Evolutionary conservation across 495 filamentous ascomycete genomes (phyloP).

Genomic region (Friedmanniomyces simplex): DNA sequence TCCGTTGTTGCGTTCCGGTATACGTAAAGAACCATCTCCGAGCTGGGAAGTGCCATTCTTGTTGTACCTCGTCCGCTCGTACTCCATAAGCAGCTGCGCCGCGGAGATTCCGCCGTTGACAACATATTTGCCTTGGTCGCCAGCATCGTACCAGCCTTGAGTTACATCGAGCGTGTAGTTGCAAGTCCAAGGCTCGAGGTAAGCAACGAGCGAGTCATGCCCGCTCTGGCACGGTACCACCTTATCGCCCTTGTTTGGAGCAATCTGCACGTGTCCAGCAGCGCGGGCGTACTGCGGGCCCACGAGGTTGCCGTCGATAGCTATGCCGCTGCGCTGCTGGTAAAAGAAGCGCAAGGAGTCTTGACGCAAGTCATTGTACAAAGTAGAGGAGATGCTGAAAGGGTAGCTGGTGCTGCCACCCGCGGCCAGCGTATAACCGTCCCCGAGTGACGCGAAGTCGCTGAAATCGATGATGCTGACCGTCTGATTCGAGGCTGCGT

Average conservation of each 20-base stretch:
- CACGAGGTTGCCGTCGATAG: conserved; percentile 10
- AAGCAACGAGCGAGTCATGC: conserved; percentile 12
- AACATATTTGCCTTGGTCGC: conserved; percentile 20
- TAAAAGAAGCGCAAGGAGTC: conserved; percentile 14
- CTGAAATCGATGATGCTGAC: conserved; percentile 11
- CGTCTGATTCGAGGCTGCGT: conserved; percentile 3
- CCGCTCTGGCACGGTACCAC: conserved; percentile 9
- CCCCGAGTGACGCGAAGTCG: not conserved
- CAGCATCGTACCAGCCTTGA: conserved; percentile 20
- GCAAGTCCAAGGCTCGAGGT: conserved; percentile 18
- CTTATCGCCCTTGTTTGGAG: conserved; percentile 9
- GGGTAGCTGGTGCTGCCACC: conserved; percentile 1
- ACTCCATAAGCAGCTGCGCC: conserved; percentile 14
- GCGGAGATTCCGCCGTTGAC: conserved; percentile 19
- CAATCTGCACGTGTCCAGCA: conserved; percentile 11
- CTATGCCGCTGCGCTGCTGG: conserved; percentile 12
- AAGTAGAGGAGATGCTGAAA: conserved; percentile 7
- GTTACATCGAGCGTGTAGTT: conserved; percentile 19
- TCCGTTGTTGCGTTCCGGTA: conserved; percentile 16
- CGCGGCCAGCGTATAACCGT: conserved; percentile 1
- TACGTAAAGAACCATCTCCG: conserved; percentile 13
- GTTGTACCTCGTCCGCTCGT: conserved; percentile 8
- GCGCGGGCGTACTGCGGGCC: conserved; percentile 10
- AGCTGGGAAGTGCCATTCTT: not conserved
- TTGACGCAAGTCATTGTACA: conserved; percentile 2